Conservation (phyloP, 352 stramenopile genomes). For the Pythium vanterpoolii region DNA sequence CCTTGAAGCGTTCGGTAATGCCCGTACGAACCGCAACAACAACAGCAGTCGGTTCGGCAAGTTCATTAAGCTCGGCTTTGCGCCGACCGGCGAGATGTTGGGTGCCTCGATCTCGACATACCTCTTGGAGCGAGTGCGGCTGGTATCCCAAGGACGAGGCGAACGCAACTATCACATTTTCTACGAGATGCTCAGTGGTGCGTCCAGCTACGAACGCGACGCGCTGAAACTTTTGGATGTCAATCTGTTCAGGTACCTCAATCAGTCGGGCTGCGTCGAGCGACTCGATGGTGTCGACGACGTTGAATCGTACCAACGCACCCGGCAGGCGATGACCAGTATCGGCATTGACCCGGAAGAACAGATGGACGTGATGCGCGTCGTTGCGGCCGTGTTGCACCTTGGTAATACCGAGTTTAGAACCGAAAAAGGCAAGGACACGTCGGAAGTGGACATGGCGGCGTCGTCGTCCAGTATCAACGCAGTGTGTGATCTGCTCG, state of each 20-base stretch:
- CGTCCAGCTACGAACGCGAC: conserved; percentile 47
- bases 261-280: conserved; percentile 68
- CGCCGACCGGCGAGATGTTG: conserved; percentile 64
- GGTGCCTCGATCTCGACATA: conserved; percentile 90
- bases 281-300: conserved; percentile 81
- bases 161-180: conserved; percentile 99
- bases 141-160: conserved; percentile 91
- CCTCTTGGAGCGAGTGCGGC: conserved; percentile 93
- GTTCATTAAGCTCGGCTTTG: conserved; percentile 95
- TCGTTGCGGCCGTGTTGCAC: conserved; percentile 84
- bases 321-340: conserved; percentile 71
- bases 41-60: conserved; percentile 97
- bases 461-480: conserved; percentile 52
- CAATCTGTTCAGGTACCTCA: conserved; percentile 81
- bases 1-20: conserved; percentile 95
- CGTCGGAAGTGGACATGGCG: conserved; percentile 54
- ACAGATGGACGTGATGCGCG: conserved; percentile 75
- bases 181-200: conserved; percentile 93
- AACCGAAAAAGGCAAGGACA: conserved; percentile 64
- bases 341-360: conserved; percentile 79
- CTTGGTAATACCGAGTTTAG: conserved; percentile 86
- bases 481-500: conserved; percentile 79
- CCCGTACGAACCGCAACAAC: conserved; percentile 94
- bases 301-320: conserved; percentile 69
- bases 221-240: conserved; percentile 46